Conservation (phyloP, 2,329 filamentous ascomycete species). For the Arthroderma sp. region DNA sequence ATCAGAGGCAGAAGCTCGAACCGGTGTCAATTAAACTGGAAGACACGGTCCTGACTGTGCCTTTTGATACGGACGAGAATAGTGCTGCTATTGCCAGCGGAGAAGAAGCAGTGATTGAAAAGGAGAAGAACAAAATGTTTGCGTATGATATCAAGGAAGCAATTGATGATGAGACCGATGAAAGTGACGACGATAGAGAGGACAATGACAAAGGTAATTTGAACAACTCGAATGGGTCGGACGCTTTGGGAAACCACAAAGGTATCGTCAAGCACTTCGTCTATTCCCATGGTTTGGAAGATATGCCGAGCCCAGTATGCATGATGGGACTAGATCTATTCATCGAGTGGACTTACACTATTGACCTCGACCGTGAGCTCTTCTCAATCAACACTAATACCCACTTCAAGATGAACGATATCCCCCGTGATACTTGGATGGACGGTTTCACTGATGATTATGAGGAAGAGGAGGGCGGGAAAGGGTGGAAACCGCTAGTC, state of each 20-base stretch:
- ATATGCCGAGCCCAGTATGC: neutral
- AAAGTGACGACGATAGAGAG: too few relatives aligned
- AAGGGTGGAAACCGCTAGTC: too few relatives aligned
- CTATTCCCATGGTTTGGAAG: too few relatives aligned
- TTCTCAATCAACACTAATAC: neutral
- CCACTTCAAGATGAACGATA: neutral
- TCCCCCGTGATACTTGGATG: conserved; percentile 1
- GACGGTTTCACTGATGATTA: neutral
- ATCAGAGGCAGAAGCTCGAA: neutral
- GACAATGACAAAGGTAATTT: neutral
- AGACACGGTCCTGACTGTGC: neutral
- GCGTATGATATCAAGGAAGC: too few relatives aligned
- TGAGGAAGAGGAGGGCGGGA: neutral
- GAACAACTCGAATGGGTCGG: too few relatives aligned
- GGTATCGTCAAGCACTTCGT: too few relatives aligned
- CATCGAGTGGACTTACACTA: conserved; percentile 1
- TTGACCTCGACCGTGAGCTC: neutral
- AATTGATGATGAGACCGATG: too few relatives aligned
- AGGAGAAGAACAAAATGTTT: too few relatives aligned
- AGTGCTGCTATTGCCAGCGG: neutral
- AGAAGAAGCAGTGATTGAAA: too few relatives aligned
- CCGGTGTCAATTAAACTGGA: neutral
- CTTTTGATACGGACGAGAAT: neutral
- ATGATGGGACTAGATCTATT: neutral
- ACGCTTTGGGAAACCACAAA: too few relatives aligned